Conservation (phyloP, 176 grass and related monocot genomes). For the Melocanna baccifera region DNA sequence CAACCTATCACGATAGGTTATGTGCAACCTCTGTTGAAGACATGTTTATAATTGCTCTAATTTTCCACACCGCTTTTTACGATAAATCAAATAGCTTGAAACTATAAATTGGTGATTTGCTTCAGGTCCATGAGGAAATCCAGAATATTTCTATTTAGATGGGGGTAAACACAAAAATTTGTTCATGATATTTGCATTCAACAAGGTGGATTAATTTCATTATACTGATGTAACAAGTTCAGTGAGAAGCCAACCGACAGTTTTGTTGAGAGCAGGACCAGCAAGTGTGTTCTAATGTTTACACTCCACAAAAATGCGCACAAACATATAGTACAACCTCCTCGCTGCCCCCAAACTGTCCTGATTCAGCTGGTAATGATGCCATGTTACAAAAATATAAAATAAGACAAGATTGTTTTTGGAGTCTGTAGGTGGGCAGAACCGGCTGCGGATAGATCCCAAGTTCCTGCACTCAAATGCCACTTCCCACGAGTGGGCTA, state of each 20-base stretch:
- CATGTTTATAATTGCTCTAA: slow-evolving; percentile 28
- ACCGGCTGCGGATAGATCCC: no score
- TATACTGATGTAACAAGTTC: slow-evolving; percentile 50
- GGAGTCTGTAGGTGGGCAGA: no score
- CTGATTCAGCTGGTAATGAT: background rate
- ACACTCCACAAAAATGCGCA: background rate
- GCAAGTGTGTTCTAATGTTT: slow-evolving; percentile 35
- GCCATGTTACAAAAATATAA: background rate
- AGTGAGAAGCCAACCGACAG: slow-evolving; percentile 92
- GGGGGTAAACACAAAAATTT: slow-evolving; percentile 66
- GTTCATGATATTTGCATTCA: slow-evolving; percentile 8
- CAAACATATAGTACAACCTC: background rate
- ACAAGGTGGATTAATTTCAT: background rate
- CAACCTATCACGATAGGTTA: slow-evolving; percentile 75
- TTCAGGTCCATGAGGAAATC: slow-evolving; percentile 77
- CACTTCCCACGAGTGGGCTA: no score
- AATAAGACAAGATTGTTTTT: no score
- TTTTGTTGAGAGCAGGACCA: slow-evolving; percentile 93
- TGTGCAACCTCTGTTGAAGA: slow-evolving; percentile 83
- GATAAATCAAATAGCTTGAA: slow-evolving; percentile 6
- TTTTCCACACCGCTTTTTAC: background rate
- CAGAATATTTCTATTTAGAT: slow-evolving; percentile 83
- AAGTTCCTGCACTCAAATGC: no score
- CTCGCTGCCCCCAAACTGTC: background rate
- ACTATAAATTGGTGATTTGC: slow-evolving; percentile 12